Base-by-base conservation (phyloP, 257 asterid genomes). In the Datura wrightii region DNA sequence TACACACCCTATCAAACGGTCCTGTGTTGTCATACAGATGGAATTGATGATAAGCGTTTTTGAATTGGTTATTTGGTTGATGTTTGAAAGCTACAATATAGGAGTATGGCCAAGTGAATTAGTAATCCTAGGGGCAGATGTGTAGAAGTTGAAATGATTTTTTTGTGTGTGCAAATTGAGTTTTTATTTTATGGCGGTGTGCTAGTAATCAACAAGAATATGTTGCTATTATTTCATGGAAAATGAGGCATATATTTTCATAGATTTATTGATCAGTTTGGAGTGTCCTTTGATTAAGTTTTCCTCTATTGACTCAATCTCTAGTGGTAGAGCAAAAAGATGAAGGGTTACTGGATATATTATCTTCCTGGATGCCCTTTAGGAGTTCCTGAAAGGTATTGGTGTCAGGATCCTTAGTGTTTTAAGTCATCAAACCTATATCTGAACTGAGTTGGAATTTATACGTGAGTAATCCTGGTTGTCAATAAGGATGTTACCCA, bases 81-180 rank as follows among this genome's bases (percentile, higher is more conserved):
- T 48, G 39, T 48, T 34, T 74, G 44, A 48, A 48, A 24, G 60
- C 60, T 11, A 11, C 44, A 24, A 48, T 39, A 74, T 48, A 74
- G 19, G 81, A 31, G 44, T 74, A 48, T 48, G 60, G 24, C 44
- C 81, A 24, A 74, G 60, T 74, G 44, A 48, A 11, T 74, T 74
- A 44, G 60, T 74, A 24, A 74, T 74, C 60, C 60, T 48, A 24
- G 81, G 81, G 60, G 81, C 24, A 24, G 81, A 74, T 48, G 48
- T 74, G 5, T 31, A 48, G 60, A 48, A 48, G 81, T 48, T 1
- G 34, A 74, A 74, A 6, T 74, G 60, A 48, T 3, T 24, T 24
- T 24, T 24, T 24, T 24, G 0, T 24, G 0, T 24, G 31, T 24
- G 44, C 53, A 69, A 16, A 39, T 24, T 74, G 24, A 48, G 44